Percentiles rank a stretch among this genome's conserved stretches.
phyloP scores from a whole-genome alignment of 2,329 filamentous ascomycete genomes.

The Fusarium foetens region DNA sequence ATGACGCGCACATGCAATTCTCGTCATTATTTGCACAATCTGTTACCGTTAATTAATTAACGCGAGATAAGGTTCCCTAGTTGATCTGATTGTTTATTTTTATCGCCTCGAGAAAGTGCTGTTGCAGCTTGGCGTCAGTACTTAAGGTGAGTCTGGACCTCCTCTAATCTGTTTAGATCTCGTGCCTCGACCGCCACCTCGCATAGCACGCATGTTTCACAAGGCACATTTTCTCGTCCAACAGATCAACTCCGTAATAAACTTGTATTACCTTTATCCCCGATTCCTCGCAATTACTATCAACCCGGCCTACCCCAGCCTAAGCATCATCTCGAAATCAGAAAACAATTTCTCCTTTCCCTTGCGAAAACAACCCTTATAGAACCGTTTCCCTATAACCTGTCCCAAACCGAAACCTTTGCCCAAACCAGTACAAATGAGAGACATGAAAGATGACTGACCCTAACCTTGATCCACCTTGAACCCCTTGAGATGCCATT shows the following conservation, averaged over 20 bases:
- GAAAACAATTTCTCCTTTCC: constrained; percentile 40
- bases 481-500: constrained; percentile 38
- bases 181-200: neutral
- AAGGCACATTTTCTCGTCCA: neutral
- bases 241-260: constrained; percentile 18
- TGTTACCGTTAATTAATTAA: neutral
- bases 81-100: neutral
- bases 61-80: constrained; percentile 3
- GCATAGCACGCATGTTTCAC: constrained; percentile 1
- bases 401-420: constrained; percentile 27
- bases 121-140: neutral
- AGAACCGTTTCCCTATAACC: constrained; percentile 36
- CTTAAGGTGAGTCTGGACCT: neutral
- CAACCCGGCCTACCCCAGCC: neutral
- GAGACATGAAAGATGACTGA: constrained; percentile 32
- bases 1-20: constrained; percentile 38
- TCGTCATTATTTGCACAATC: neutral
- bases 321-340: constrained; percentile 16
- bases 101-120: neutral
- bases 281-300: constrained; percentile 20
- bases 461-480: constrained; percentile 26
- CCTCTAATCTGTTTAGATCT: neutral
- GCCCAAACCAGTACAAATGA: constrained; percentile 32
- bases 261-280: constrained; percentile 26
- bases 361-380: constrained; percentile 30